A percentile compares a stretch with the other conserved stretches of the same genome.
phyloP scores from a whole-genome alignment of 2,329 filamentous ascomycete genomes.

The Byssothecium circinans region DNA sequence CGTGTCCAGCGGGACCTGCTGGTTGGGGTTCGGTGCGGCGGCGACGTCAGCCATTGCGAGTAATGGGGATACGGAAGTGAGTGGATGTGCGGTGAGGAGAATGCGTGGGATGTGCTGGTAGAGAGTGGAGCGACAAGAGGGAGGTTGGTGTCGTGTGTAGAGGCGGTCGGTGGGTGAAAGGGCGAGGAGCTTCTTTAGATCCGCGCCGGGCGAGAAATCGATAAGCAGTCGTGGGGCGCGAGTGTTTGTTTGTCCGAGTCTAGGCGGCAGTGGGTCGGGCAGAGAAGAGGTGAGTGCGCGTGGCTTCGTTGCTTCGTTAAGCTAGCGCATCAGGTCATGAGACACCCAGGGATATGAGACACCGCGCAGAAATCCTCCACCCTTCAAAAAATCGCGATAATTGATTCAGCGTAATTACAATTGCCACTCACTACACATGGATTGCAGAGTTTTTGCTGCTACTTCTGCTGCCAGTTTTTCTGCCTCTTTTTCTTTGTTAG shows the following conservation, averaged over 20 bases:
- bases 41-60: conserved; percentile 42
- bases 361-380: too few relatives aligned
- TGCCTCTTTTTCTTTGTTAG: too few relatives aligned
- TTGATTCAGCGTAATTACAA: too few relatives aligned
- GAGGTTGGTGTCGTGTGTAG: not conserved
- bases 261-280: conserved; percentile 13
- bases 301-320: conserved; percentile 14
- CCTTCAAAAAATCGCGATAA: too few relatives aligned
- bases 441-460: too few relatives aligned
- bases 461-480: too few relatives aligned
- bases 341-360: too few relatives aligned
- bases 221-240: conserved; percentile 24
- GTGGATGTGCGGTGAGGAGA: not conserved
- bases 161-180: conserved; percentile 64
- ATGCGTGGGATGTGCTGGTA: not conserved
- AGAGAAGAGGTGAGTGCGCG: conserved; percentile 16
- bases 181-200: conserved; percentile 47
- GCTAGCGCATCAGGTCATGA: too few relatives aligned
- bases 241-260: conserved; percentile 6
- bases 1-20: conserved; percentile 57
- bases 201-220: conserved; percentile 39
- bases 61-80: conserved; percentile 10
- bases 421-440: too few relatives aligned
- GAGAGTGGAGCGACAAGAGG: conserved; percentile 12
- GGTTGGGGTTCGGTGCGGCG: conserved; percentile 43